Evolutionary conservation across 164 flowering plant genomes (phyloP).

Genomic region (Tetrastigma voinierianum): DNA sequence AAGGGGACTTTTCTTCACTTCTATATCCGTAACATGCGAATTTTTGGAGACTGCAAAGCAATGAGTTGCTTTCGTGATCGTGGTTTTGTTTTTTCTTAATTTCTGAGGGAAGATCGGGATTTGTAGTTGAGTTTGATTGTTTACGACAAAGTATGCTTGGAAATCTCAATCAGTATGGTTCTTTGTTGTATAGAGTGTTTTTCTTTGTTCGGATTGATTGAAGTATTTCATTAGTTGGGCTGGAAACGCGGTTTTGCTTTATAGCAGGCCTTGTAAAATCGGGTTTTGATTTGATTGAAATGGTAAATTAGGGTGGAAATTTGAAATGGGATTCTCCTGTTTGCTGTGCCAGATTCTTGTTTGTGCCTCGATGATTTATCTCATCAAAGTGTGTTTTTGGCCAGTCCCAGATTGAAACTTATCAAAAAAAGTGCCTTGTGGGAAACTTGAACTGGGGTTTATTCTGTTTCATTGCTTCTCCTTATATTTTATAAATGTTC

Average conservation of each 20-base stretch:
- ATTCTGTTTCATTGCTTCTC: neutral
- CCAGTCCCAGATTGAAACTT: neutral
- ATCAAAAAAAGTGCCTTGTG: neutral
- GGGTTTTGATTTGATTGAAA: neutral
- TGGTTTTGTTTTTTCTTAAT: neutral
- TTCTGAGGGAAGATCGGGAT: conserved; percentile 3
- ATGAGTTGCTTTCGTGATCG: conserved; percentile 6
- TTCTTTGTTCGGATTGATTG: conserved; percentile 8
- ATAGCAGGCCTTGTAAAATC: neutral
- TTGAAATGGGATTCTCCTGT: neutral
- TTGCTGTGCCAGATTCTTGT: neutral
- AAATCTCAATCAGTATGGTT: conserved; percentile 13
- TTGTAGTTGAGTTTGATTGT: neutral
- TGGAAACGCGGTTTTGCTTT: neutral
- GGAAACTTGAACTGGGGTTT: neutral
- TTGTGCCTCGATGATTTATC: neutral
- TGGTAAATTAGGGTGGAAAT: neutral
- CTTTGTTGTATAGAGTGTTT: neutral
- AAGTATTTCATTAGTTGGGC: conserved; percentile 2
- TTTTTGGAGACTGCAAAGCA: conserved; percentile 4
- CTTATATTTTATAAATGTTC: neutral
- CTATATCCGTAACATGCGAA: conserved; percentile 7
- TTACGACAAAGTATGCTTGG: conserved; percentile 1
- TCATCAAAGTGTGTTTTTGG: neutral
- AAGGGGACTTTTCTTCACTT: conserved; percentile 1